phyloP scores from a whole-genome alignment of 345 rosid genomes.

The Salix arbutifolia region DNA sequence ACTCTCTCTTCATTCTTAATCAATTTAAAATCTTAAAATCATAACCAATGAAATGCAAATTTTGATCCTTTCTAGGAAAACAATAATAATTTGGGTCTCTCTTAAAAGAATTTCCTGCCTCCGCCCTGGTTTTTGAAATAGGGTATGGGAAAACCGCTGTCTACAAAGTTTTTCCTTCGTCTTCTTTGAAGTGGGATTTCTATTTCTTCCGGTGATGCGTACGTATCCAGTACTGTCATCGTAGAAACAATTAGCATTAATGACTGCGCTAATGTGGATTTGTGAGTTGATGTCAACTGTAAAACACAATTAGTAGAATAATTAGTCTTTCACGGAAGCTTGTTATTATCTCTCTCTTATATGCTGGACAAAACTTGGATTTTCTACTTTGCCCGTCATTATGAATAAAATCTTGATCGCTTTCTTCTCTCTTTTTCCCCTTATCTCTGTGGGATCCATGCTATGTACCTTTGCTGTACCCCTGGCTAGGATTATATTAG shows the following conservation, averaged over 20 bases:
- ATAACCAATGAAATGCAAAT: too few species aligned
- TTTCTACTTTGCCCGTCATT: background rate
- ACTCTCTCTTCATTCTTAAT: too few species aligned
- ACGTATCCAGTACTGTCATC: background rate
- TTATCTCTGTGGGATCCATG: background rate
- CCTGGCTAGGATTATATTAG: background rate
- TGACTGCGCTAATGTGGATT: background rate
- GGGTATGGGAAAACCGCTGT: background rate
- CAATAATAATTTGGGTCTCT: too few species aligned
- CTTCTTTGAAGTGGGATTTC: too few species aligned
- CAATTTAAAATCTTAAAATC: too few species aligned
- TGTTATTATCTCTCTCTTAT: background rate
- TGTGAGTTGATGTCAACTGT: conserved; percentile 13
- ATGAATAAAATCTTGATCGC: background rate
- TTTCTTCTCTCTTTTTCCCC: background rate
- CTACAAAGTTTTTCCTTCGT: background rate
- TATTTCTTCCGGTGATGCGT: background rate
- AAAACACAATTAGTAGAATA: conserved; percentile 2
- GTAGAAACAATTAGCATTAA: conserved; percentile 6
- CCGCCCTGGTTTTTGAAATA: too few species aligned
- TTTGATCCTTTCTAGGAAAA: too few species aligned
- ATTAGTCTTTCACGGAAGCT: background rate
- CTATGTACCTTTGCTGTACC: background rate
- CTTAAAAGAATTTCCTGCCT: too few species aligned
- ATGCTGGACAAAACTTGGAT: background rate